A percentile compares a stretch with the other conserved stretches of the same genome.
Conservation (phyloP, 2,329 filamentous ascomycete genomes). For the Neofusicoccum ribis region DNA sequence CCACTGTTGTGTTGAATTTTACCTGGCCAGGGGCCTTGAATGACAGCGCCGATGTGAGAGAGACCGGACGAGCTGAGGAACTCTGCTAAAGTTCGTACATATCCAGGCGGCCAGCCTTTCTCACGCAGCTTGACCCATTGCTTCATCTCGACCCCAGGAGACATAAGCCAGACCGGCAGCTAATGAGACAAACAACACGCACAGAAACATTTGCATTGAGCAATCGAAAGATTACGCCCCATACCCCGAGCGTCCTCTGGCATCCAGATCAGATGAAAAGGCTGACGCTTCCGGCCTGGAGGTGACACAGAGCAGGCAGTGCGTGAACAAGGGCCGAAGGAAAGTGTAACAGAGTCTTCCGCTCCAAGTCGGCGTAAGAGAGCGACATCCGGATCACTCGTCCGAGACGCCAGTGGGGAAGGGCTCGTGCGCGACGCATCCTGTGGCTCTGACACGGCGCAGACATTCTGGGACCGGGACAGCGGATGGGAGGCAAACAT, state of each 20-base stretch:
- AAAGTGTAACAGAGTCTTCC: not conserved
- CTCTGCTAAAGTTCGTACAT: not conserved
- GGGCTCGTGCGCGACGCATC: not conserved
- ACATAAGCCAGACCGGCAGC: not conserved
- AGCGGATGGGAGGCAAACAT: constrained; percentile 7
- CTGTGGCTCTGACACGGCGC: not conserved
- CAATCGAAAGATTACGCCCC: not conserved
- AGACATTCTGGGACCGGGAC: not conserved
- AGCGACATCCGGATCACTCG: not conserved
- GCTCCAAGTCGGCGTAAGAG: not conserved
- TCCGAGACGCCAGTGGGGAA: not conserved
- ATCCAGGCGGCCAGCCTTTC: not conserved
- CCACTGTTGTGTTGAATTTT: constrained; percentile 12
- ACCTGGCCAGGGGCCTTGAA: constrained; percentile 16
- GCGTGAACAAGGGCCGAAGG: constrained; percentile 6
- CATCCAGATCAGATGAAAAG: not conserved
- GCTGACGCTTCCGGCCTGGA: not conserved
- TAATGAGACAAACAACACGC: constrained; percentile 11
- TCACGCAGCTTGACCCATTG: not conserved
- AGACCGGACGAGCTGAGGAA: not conserved
- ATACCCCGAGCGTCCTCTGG: not conserved
- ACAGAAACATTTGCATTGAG: constrained; percentile 15
- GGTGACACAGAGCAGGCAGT: constrained; percentile 5
- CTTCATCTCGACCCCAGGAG: not conserved
- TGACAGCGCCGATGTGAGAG: not conserved